Percentiles rank a stretch among this genome's conserved stretches.
phyloP scores from a whole-genome alignment of 2,329 filamentous ascomycete species.

The Calonectria pseudoturangicola region DNA sequence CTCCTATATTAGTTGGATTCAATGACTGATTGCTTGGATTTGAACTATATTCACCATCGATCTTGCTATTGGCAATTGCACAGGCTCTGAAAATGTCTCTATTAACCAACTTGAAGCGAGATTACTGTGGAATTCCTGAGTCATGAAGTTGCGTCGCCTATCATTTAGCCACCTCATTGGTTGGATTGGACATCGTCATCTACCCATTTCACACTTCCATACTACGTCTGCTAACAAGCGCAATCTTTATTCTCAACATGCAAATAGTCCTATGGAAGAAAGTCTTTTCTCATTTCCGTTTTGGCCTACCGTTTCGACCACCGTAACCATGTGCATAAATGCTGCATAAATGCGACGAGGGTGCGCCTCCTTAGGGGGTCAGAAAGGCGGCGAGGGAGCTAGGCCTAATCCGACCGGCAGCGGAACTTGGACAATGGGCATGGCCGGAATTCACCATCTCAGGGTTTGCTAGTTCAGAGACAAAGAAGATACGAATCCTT shows the following conservation, averaged over 20 bases:
- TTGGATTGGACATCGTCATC: too few species aligned
- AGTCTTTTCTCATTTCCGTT: not conserved
- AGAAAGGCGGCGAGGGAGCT: slow-evolving; percentile 22
- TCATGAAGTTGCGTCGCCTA: too few species aligned
- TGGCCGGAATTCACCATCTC: not conserved
- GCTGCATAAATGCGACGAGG: slow-evolving; percentile 6
- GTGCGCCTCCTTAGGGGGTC: not conserved
- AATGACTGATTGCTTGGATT: too few species aligned
- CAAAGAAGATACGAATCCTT: not conserved
- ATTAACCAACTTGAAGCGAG: too few species aligned
- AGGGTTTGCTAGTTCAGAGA: slow-evolving; percentile 24
- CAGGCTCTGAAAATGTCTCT: too few species aligned
- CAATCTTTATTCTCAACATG: not conserved
- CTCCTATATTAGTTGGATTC: too few species aligned
- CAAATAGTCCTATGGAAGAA: not conserved
- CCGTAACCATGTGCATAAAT: not conserved
- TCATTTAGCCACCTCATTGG: too few species aligned
- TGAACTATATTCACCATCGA: too few species aligned
- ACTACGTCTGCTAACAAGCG: not conserved
- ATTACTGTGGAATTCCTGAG: too few species aligned
- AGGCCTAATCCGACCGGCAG: slow-evolving; percentile 11
- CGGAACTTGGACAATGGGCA: slow-evolving; percentile 4
- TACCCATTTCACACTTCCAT: not conserved
- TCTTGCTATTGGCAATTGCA: too few species aligned
- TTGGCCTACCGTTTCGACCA: slow-evolving; percentile 12